Base-by-base conservation (phyloP, 805 yeast genomes). In the Yueomyces sp. region DNA sequence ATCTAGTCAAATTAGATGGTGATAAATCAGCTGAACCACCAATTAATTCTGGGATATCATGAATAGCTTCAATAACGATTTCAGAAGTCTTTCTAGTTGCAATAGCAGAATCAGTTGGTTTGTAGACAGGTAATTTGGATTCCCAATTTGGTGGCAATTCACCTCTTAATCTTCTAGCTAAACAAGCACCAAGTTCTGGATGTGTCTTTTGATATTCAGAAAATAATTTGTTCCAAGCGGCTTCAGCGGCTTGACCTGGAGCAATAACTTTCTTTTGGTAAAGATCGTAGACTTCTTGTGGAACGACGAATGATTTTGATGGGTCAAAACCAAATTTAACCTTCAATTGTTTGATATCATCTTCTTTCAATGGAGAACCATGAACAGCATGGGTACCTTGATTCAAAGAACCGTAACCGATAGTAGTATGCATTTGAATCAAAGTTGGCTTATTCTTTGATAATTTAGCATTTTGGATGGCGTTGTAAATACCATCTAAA, bases 11-110 rank as follows among this genome's bases (percentile, higher is more conserved):
- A 77, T 90, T 92, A 45, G 97, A 90, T 54, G 94, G 94, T 46
- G 97, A 90, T 70, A 90, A 77, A 70, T 90, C 98, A 47, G 98
- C 98, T 53, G 97, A 88, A 61, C 98, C 98, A 70, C 96, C 96
- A 60, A 90, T 69, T 51, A 90, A 70, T 73, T 87, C 96, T 44
- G 97, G 97, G 43, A 90, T 52, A 40, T 54, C 75, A 56, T 73
- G 72, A 55, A 90, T 66, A 51, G 70, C 66, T 54, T 74, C 70
- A 57, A 90, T 69, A 37, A 81, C 85, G 53, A 72, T 72, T 74
- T 90, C 96, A 43, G 94, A 83, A 59, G 87, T 73, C 75, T 90
- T 90, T 77, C 98, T 84, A 48, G 96, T 77, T 50, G 98, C 98
- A 54, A 87, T 72, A 41, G 96, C 81, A 54, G 73, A 67, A 70